Evolutionary conservation across 768 basidiomycete genomes (phyloP).

Genomic region (Dendrothele bispora): DNA sequence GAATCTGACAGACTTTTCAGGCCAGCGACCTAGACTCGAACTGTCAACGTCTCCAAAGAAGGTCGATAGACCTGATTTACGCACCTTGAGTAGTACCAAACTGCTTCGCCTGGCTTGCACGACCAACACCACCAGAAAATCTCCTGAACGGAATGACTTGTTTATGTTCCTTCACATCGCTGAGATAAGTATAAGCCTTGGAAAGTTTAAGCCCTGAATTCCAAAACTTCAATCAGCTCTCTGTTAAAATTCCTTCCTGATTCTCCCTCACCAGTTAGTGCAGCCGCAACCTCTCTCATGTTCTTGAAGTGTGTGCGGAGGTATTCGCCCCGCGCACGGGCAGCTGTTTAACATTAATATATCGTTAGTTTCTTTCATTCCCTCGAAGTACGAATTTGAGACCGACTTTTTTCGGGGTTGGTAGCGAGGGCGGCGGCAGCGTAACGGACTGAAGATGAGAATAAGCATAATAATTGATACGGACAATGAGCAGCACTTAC

Average conservation of each 20-base stretch:
- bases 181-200: constrained; percentile 94
- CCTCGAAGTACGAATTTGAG: constrained; percentile 11
- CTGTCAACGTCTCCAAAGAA: not conserved
- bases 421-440: constrained; percentile 82
- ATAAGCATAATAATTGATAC: constrained; percentile 17
- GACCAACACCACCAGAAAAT: constrained; percentile 93
- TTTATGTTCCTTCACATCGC: constrained; percentile 94
- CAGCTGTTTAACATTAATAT: constrained; percentile 50
- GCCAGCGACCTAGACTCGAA: constrained; percentile 86
- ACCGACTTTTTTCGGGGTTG: constrained; percentile 95
- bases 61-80: constrained; percentile 27
- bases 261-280: constrained; percentile 65
- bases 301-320: constrained; percentile 99
- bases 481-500: constrained; percentile 40
- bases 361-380: constrained; percentile 7
- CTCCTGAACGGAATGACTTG: constrained; percentile 95
- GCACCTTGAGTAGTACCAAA: constrained; percentile 95
- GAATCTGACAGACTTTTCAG: constrained; percentile 97
- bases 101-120: constrained; percentile 92
- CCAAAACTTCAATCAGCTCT: not conserved
- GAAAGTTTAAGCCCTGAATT: constrained; percentile 81
- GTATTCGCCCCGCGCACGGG: constrained; percentile 94
- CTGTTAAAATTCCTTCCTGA: not conserved
- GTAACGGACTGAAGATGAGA: constrained; percentile 75
- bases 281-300: constrained; percentile 98